These are phyloP conservation scores for Saururus chinensis DNA, from an alignment of 164 flowering plant genomes.

Conservation along the genomic window DNA sequence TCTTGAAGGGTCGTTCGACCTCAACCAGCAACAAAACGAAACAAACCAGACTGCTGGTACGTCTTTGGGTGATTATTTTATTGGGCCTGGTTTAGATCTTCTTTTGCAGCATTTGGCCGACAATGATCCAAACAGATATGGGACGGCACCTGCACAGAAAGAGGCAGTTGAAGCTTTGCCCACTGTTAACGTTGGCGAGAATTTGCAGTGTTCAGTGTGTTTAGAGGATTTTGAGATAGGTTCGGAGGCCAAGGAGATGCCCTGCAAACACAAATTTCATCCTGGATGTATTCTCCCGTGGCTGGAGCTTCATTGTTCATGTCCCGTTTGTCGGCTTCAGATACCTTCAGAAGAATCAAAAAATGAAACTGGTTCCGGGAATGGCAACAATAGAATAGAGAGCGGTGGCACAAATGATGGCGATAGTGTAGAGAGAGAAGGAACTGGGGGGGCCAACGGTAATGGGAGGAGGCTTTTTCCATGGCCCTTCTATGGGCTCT, in stretches of 20 bases:
- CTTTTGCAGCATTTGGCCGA: constrained; percentile 82
- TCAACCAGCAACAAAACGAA: constrained; percentile 9
- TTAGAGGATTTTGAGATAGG: constrained; percentile 72
- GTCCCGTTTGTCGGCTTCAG: constrained; percentile 78
- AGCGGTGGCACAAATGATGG: constrained; percentile 8
- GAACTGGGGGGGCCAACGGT: constrained; percentile 20
- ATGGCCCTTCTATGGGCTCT: constrained; percentile 54
- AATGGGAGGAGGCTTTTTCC: constrained; percentile 39
- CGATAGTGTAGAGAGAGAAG: constrained; percentile 10
- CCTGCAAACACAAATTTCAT: constrained; percentile 86
- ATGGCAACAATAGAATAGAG: neutral
- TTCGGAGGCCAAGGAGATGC: constrained; percentile 70
- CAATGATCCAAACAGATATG: constrained; percentile 77
- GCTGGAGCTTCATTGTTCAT: constrained; percentile 86
- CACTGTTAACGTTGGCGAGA: constrained; percentile 39
- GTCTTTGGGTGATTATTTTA: constrained; percentile 60
- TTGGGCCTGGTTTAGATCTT: constrained; percentile 66
- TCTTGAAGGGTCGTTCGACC: constrained; percentile 36
- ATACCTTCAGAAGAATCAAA: constrained; percentile 56
- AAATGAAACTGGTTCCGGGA: constrained; percentile 14
- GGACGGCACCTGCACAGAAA: constrained; percentile 81
- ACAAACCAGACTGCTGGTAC: constrained; percentile 28
- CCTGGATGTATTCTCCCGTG: constrained; percentile 56
- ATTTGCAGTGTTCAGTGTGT: constrained; percentile 56
- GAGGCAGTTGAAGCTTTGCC: constrained; percentile 76